Base-by-base conservation (phyloP, 2,329 filamentous ascomycete genomes). In the Alternaria arborescens region DNA sequence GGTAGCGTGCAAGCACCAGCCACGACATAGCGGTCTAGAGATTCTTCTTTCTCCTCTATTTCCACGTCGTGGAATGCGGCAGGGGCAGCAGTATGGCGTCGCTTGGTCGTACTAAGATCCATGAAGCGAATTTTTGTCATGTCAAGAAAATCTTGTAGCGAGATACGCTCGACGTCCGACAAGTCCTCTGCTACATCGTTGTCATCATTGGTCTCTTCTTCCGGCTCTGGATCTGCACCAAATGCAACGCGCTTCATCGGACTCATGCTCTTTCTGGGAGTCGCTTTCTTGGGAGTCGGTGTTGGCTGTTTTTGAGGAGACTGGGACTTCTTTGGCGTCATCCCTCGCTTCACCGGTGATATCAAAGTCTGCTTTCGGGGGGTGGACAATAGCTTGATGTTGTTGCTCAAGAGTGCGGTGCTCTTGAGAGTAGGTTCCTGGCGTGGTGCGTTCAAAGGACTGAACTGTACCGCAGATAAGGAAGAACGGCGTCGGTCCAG, bases 111-210 rank as follows among this genome's bases (percentile, higher is more conserved):
- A n/a, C 91, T 97, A 51, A 99, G 84, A 76, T 99, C 95, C 91
- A 99, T 97, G 81, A 99, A 99, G 55, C 94, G 92, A 71, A 99
- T 97, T 60, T 92, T 96, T 3, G 94, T 97, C 88, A 97, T 89
- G 64, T 96, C 92, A 44, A 99, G 82, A 79, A 99, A 99, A 54
- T 97, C 91, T 69, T 97, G 93, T 3, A 99, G 84, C 46, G 94
- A 91, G 55, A 97, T 93, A 22, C 84, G 85, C 26, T 89, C 86
- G 20, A 85, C 84, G 16, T 77, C 72, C 22, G 75, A 76, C n/a
- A 62, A 52, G 5, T 68, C 66, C 16, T 71, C 67, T 6, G 63
- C 62, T 14, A 56, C 61, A 7, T 68, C 65, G 1, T 78, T 70
- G 24, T 78, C 75, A 50, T 43, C 30, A 6, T 77, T 68, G n/a